These are phyloP conservation scores for Geosmithia flava DNA, from an alignment of 2,329 filamentous ascomycete genomes.

Conservation along the genomic window DNA sequence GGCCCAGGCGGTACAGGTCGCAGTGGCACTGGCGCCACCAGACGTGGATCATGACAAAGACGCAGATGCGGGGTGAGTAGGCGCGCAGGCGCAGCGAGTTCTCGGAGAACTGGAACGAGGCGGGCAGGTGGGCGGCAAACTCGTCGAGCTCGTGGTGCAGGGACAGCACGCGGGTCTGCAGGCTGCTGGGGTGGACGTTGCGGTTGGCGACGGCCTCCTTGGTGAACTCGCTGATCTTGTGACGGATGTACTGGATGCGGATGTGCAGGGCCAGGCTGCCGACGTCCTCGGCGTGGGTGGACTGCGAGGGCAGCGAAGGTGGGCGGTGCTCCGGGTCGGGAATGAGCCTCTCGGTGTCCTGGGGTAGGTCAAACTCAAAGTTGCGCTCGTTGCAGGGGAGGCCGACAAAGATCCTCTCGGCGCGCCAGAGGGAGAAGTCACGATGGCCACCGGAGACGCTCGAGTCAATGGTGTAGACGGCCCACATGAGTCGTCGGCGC, in stretches of 20 bases:
- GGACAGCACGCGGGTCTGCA: constrained; percentile 29
- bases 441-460: constrained; percentile 28
- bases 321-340: constrained; percentile 20
- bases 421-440: constrained; percentile 30
- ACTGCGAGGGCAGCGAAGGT: constrained; percentile 10
- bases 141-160: constrained; percentile 36
- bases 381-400: constrained; percentile 30
- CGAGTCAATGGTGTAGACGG: constrained; percentile 28
- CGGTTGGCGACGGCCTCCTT: constrained; percentile 24
- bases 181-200: constrained; percentile 27
- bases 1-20: constrained; percentile 40
- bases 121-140: constrained; percentile 39
- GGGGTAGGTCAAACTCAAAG: constrained; percentile 44
- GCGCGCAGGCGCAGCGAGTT: constrained; percentile 41
- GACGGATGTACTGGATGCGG: constrained; percentile 41
- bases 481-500: constrained; percentile 29
- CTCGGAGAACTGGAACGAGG: constrained; percentile 45
- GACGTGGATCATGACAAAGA: constrained; percentile 47
- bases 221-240: constrained; percentile 40
- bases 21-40: constrained; percentile 48
- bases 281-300: constrained; percentile 33
- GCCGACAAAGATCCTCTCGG: constrained; percentile 26
- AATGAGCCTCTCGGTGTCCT: constrained; percentile 38
- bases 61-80: constrained; percentile 43
- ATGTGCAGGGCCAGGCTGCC: constrained; percentile 44